Base-by-base conservation (phyloP, 148 eudicot genomes). In the Rhododendron simsii region DNA sequence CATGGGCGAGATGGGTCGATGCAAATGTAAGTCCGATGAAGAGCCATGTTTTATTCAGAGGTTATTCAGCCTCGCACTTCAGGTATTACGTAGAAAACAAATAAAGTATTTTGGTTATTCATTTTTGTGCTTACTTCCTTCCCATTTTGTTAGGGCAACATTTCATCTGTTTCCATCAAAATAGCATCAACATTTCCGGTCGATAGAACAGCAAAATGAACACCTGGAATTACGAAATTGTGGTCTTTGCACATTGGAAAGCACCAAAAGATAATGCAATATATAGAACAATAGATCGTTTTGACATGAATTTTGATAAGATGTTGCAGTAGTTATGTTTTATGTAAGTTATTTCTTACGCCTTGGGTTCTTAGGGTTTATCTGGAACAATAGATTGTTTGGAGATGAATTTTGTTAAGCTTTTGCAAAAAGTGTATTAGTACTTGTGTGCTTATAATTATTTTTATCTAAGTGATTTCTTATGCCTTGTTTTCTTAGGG, bases 1-100 rank as follows among this genome's bases (percentile, higher is more conserved):
- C 99, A 12, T 97, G 99, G 99, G 96, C 86, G 80, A 93, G 91
- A 88, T 97, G 99, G 99, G 87, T 95, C 21, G 99, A 97, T 81
- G 86, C 92, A 30, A 91, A 94, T 81, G 88, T 97, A 23, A 88
- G 94, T 89, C 95, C 96, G 3, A 77, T 6, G 78, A 97, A 88
- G 82, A 94, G 95, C 0, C 90, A 89, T 9, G 98, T 97, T 81
- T 86, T 97, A 87, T 97, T 95, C 88, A 90, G 98, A 82, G 98
- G 99, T 55, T 97, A 97, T 88, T 95, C 99, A 4, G 94, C 92
- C 28, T 90, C 99, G 57, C 99, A 97, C 91, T 97, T 97, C 92
- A 94, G 98, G 99, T 97, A 74, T 87, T 1, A 7, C 50, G 16
- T 1, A 16, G 35, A 39, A 47, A 57, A 50, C 0, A 6, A 48